Conservation (phyloP, 2,329 filamentous ascomycete genomes). For the Monosporascus ibericus region DNA sequence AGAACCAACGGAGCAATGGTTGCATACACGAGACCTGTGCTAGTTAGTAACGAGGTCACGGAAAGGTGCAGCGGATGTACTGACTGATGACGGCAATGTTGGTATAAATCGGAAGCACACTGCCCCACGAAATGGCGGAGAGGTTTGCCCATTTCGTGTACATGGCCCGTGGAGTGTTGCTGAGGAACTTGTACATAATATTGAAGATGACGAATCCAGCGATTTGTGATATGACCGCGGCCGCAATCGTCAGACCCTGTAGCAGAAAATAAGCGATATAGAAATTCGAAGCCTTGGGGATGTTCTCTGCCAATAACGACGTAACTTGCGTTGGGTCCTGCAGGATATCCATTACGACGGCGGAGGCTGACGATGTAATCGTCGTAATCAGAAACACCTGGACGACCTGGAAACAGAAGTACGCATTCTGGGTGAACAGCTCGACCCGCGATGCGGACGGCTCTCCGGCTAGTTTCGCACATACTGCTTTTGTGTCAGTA, state of each 20-base stretch:
- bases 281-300: constrained; percentile 86
- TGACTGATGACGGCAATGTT: constrained; percentile 73
- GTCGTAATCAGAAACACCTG: constrained; percentile 90
- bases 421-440: constrained; percentile 82
- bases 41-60: constrained; percentile 10
- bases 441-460: constrained; percentile 77
- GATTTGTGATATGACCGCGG: constrained; percentile 65
- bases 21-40: constrained; percentile 71
- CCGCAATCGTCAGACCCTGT: constrained; percentile 76
- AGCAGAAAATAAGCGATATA: constrained; percentile 94
- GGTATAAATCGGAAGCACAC: constrained; percentile 72
- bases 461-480: constrained; percentile 74
- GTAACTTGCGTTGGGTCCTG: constrained; percentile 57
- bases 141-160: constrained; percentile 73
- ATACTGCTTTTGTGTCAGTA: constrained; percentile 39
- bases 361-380: constrained; percentile 71
- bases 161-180: constrained; percentile 73
- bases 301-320: constrained; percentile 59
- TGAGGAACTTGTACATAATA: constrained; percentile 66
- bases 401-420: constrained; percentile 85
- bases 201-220: constrained; percentile 68
- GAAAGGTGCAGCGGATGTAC: constrained; percentile 21
- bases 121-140: constrained; percentile 75
- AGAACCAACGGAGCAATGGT: constrained; percentile 82
- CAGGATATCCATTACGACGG: constrained; percentile 58